phyloP scores from a whole-genome alignment of 352 stramenopile species.

The Phytophthora pseudosyringae region DNA sequence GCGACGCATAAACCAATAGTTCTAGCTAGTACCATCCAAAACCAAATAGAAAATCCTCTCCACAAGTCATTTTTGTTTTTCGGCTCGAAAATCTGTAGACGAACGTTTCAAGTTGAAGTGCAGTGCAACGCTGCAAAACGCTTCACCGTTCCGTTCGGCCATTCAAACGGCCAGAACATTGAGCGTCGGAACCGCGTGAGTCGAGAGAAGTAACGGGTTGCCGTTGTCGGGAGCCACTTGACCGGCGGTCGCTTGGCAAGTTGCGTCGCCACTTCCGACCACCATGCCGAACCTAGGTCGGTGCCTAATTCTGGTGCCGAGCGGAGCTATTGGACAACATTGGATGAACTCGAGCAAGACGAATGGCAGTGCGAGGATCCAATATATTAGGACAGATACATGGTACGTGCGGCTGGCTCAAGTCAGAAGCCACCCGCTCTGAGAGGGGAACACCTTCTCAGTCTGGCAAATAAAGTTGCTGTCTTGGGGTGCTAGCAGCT shows the following conservation, averaged over 20 bases:
- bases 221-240: constrained; percentile 2
- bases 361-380: constrained; percentile 22
- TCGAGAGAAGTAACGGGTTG: constrained; percentile 5
- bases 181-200: not conserved
- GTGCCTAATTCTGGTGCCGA: no score
- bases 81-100: constrained; percentile 13
- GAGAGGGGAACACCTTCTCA: constrained; percentile 11
- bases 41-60: constrained; percentile 32
- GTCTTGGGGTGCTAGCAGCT: constrained; percentile 5
- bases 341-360: not conserved
- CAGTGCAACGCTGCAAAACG: not conserved
- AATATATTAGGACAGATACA: constrained; percentile 43
- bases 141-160: not conserved
- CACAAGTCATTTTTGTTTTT: constrained; percentile 11
- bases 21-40: constrained; percentile 15
- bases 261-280: not conserved
- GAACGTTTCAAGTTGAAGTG: constrained; percentile 17
- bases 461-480: constrained; percentile 19
- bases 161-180: not conserved
- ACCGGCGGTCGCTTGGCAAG: not conserved
- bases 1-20: constrained; percentile 40
- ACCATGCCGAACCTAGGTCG: not conserved
- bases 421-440: not conserved
- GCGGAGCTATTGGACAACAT: no score
- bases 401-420: constrained; percentile 4